phyloP scores from a whole-genome alignment of 805 yeast genomes.

The Candida tibetensis region DNA sequence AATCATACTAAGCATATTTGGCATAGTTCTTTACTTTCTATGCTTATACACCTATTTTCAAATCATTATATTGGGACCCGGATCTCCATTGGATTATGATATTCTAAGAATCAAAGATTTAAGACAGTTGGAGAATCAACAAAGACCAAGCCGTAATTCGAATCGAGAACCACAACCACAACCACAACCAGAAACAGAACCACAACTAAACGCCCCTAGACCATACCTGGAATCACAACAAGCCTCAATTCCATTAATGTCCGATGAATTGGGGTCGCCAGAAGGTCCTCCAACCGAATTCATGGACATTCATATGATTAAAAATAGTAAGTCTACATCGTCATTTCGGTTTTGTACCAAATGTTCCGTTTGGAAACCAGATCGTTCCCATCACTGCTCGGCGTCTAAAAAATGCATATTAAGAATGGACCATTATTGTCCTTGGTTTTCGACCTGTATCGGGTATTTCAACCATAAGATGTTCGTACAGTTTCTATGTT shows the following conservation, averaged over 20 bases:
- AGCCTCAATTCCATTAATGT: slow-evolving; percentile 5
- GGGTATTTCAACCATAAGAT: slow-evolving; percentile 79
- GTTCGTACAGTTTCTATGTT: slow-evolving; percentile 70
- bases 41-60: slow-evolving; percentile 51
- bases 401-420: slow-evolving; percentile 46
- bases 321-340: slow-evolving; percentile 25
- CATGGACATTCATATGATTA: slow-evolving; percentile 38
- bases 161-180: no score
- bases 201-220: background rate
- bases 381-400: slow-evolving; percentile 57
- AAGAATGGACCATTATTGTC: slow-evolving; percentile 65
- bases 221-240: background rate
- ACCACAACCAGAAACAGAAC: background rate
- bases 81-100: slow-evolving; percentile 60
- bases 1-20: slow-evolving; percentile 9
- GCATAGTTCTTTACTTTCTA: slow-evolving; percentile 29
- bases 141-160: no score
- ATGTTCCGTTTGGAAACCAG: slow-evolving; percentile 59
- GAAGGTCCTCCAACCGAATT: slow-evolving; percentile 32
- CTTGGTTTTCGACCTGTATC: slow-evolving; percentile 90
- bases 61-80: slow-evolving; percentile 56
- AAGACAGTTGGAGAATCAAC: background rate
- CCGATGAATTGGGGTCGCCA: slow-evolving; percentile 6
- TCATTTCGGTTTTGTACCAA: slow-evolving; percentile 58
- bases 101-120: slow-evolving; percentile 32